phyloP scores from a whole-genome alignment of 805 yeast genomes.

The Lipomyces orientalis region DNA sequence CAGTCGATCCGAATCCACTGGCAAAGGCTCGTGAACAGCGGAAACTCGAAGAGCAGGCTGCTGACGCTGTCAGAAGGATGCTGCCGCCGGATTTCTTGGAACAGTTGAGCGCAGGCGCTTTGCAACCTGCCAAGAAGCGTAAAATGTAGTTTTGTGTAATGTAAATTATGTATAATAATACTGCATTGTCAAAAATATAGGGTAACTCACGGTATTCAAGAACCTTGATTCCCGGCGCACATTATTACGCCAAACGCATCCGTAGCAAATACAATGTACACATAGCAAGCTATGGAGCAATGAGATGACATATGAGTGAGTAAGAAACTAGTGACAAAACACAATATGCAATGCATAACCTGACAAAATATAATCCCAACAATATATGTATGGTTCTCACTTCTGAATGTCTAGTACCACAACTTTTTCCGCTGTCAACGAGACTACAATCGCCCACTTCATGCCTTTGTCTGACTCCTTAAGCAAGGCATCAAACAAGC shows the following conservation, averaged over 20 bases:
- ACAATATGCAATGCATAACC: not conserved
- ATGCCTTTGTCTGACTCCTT: slow-evolving; percentile 61
- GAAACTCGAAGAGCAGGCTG: slow-evolving; percentile 57
- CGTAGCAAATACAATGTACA: not conserved
- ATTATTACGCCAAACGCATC: not conserved
- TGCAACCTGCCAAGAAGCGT: slow-evolving; percentile 27
- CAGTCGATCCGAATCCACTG: slow-evolving; percentile 80
- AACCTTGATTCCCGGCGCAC: not conserved
- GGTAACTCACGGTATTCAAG: not conserved
- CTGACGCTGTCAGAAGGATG: slow-evolving; percentile 49
- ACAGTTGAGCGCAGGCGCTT: slow-evolving; percentile 24
- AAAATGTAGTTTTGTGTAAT: slow-evolving; percentile 10
- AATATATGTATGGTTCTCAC: slow-evolving; percentile 7
- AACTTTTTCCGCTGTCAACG: slow-evolving; percentile 78
- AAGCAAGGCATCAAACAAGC: slow-evolving; percentile 70
- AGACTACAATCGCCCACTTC: slow-evolving; percentile 75
- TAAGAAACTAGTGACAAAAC: not conserved
- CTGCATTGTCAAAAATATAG: not conserved
- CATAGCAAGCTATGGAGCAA: not conserved
- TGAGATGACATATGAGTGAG: not conserved
- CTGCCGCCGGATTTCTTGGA: slow-evolving; percentile 45
- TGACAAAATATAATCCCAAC: not conserved
- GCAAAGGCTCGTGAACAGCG: slow-evolving; percentile 59
- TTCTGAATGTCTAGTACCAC: slow-evolving; percentile 66
- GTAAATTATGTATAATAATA: not conserved